Evolutionary conservation across 2,329 filamentous ascomycete genomes (phyloP), one percentile per base, ranked within the genome.

Genomic region (Chaetomium globosum): DNA sequence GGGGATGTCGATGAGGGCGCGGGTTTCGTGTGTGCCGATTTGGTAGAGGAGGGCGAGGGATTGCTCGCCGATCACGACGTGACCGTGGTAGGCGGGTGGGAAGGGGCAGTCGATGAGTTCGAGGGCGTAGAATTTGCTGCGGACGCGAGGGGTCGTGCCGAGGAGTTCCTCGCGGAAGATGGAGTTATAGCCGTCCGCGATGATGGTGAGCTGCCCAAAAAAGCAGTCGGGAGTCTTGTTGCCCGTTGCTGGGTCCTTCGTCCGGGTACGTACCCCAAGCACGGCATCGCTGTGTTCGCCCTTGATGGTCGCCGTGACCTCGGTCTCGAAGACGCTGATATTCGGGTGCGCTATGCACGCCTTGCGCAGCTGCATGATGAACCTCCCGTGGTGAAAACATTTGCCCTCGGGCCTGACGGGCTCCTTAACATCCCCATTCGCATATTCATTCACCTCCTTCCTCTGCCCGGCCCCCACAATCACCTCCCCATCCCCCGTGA

Each of bases 1-100:
- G 4, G 94, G 94, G 13, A 98, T 87, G 76, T 98, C 93, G 73
- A 98, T 87, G 26, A 99, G 85, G 13, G 90, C 91, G 69, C 95
- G 88, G 1, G 95, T 99, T 80, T 98, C 95, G 79, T 90, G 93
- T 4, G 92, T 90, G 74, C 95, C 94, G 75, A 99, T 99, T 80
- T 98, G 95, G 81, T 99, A 99, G 65, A 99, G 85, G 28, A 99
- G 87, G 39, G 97, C 87, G 0, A 95, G 94, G 67, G 77, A 82
- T 54, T 86, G 85, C 69, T 91, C 85, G 72, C 89, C 89, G 68
- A 99, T 90, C 62, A 97, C 83, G 69, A 99, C 94, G 77, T 96
- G 93, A 23, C 94, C 95, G 75, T 92, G 91, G 68, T 87, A 81
- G 1, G 88, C 86, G 60, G 85, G 82, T 2, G 93, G 92, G 10